Evolutionary conservation across 352 stramenopile genomes (phyloP).

Genomic region (Thalassiosira mediterranea): DNA sequence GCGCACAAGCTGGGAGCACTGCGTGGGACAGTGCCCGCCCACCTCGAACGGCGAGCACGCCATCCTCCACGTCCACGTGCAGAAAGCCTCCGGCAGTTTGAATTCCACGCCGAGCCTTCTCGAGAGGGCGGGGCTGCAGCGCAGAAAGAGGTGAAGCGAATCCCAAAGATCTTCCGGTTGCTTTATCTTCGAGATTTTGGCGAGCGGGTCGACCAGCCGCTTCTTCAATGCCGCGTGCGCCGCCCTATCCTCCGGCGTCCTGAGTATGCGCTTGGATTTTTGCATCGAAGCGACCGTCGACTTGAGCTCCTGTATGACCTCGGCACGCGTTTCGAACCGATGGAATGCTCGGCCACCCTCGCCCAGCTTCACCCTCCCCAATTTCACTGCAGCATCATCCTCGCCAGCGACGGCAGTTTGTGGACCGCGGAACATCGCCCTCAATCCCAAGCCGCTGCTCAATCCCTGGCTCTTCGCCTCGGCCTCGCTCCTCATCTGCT

Average conservation of each 20-base stretch:
- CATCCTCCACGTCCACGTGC: conserved; percentile 43
- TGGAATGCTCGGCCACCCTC: no score
- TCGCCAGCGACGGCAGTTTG: background rate
- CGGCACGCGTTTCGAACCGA: no score
- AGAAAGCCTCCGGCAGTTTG: conserved; percentile 24
- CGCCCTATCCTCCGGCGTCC: conserved; percentile 1
- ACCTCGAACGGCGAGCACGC: conserved; percentile 29
- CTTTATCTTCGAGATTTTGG: conserved; percentile 25
- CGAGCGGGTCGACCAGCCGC: conserved; percentile 28
- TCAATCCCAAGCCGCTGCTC: conserved; percentile 14
- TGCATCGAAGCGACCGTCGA: conserved; percentile 17
- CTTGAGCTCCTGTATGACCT: conserved; percentile 35
- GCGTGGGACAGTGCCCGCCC: background rate
- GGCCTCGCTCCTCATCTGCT: conserved; percentile 29
- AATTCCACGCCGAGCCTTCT: conserved; percentile 4
- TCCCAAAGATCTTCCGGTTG: conserved; percentile 17
- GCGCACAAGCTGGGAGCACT: conserved; percentile 20
- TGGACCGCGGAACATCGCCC: conserved; percentile 26
- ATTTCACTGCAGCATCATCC: conserved; percentile 22
- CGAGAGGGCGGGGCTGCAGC: conserved; percentile 17
- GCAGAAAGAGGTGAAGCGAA: conserved; percentile 14
- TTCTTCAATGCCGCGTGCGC: conserved; percentile 11
- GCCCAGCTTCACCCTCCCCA: no score
- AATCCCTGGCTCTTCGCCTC: conserved; percentile 24
- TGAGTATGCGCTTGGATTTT: conserved; percentile 14